Evolutionary conservation across 2,329 filamentous ascomycete species (phyloP), one percentile per base, ranked within the genome.

Genomic region (Magnaporthiopsis incrustans): DNA sequence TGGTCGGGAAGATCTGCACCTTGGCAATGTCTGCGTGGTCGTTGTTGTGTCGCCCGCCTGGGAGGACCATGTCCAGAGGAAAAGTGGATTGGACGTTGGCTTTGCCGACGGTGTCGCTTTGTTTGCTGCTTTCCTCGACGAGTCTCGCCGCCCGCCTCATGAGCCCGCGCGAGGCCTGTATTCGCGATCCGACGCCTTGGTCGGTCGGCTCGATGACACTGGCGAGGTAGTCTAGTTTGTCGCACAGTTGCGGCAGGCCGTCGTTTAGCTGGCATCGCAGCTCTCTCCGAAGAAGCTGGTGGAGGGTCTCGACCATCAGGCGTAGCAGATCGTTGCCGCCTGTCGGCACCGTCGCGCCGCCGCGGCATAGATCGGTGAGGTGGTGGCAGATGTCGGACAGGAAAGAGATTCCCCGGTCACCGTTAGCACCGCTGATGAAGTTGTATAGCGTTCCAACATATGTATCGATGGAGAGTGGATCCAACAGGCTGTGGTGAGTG

Each of bases 1-100:
- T 66, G 0, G 79, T 82, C 0, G 80, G 80, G 64, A 82, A 68
- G 63, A 82, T 79, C 60, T 70, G 68, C 63, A 82, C 80, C 3
- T 77, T 67, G 26, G 67, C 63, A 64, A 82, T 79, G 64, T 77
- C 72, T 1, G 68, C 70, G 59, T 77, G 70, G 69, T 82, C 80
- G 64, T 82, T 82, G 70, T 81, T 75, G 63, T 82, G 79, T 6
- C 79, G 74, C 5, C 67, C 67, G 0, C 68, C 67, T 0, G 67
- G 67, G 4, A 65, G 44, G 4, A 8, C 80, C 73, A 61, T 66
- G 68, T 11, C 75, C 72, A 50, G 67, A 66, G 22, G 77, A 73
- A 27, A 78, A 64, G 66, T 78, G 71, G 63, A 61, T 64, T 63
- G 22, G 32, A 22, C 4, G 18, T 22, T 44, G 15, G 15, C 38